Percentiles rank a stretch among this genome's conserved stretches.
Conservation (phyloP, 139 green algal genomes). For the Asterochloris sp. region DNA sequence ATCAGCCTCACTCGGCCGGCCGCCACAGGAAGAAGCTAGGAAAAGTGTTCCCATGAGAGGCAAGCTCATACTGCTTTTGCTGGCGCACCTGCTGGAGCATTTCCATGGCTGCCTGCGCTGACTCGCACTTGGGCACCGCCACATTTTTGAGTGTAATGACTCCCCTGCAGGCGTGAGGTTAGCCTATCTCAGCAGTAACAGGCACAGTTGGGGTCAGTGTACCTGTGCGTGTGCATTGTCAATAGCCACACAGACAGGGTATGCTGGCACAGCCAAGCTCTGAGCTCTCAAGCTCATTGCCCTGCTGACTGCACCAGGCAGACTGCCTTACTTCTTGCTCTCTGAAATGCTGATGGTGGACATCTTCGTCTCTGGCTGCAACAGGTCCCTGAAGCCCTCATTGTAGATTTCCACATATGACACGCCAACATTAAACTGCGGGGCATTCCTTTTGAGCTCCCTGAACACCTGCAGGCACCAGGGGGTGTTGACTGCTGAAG, state of each 20-base stretch:
- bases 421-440: conserved; percentile 5
- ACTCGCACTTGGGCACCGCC: conserved; percentile 1
- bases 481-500: background rate
- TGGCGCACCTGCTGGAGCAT: conserved; percentile 17
- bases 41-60: too few relatives aligned
- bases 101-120: conserved; percentile 31
- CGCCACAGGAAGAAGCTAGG: background rate
- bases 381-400: conserved; percentile 38
- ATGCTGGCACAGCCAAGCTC: too few relatives aligned
- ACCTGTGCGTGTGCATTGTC: too few relatives aligned
- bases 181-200: background rate
- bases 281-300: too few relatives aligned
- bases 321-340: background rate
- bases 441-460: conserved; percentile 1
- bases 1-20: too few relatives aligned
- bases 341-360: conserved; percentile 22
- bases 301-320: too few relatives aligned
- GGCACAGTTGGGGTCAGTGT: too few relatives aligned
- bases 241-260: too few relatives aligned
- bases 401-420: conserved; percentile 52
- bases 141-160: conserved; percentile 17
- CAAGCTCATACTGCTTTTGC: background rate
- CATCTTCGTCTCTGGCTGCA: conserved; percentile 15
- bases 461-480: conserved; percentile 12
- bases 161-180: background rate